A percentile compares a stretch with the other conserved stretches of the same genome.
Evolutionary conservation across 1,284 basidiomycete species (phyloP).

Genomic region (Macrocybe sp.): DNA sequence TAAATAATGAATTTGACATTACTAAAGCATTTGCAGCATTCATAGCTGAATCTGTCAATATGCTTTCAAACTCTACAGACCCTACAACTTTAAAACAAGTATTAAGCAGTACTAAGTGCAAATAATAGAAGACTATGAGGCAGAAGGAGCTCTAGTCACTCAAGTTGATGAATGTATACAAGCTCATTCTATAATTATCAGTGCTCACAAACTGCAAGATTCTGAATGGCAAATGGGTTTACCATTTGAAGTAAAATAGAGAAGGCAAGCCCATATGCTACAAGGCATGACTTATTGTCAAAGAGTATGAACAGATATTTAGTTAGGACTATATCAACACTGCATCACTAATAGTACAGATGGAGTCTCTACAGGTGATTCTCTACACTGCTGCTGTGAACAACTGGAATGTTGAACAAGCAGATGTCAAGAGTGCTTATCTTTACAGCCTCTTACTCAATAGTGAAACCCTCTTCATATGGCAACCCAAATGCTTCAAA

Average conservation of each 20-base stretch:
- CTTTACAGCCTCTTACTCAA: too few species aligned
- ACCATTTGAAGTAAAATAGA: constrained; percentile 12
- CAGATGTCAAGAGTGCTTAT: too few species aligned
- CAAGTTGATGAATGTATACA: constrained; percentile 16
- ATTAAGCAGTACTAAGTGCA: constrained; percentile 12
- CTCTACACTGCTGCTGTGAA: too few species aligned
- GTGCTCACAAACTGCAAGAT: constrained; percentile 14
- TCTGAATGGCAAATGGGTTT: constrained; percentile 17
- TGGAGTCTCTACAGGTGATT: too few species aligned
- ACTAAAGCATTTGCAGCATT: too few species aligned
- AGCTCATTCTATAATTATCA: constrained; percentile 7
- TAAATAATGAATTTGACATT: too few species aligned
- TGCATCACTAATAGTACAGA: too few species aligned
- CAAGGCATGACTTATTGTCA: constrained; percentile 23
- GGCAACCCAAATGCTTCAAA: too few species aligned
- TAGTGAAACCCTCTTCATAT: too few species aligned
- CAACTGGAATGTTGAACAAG: too few species aligned
- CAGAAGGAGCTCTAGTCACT: constrained; percentile 13
- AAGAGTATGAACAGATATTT: constrained; percentile 36
- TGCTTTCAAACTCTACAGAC: too few species aligned
- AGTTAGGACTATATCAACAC: constrained; percentile 29
- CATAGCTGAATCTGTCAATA: too few species aligned
- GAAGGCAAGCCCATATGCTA: constrained; percentile 9
- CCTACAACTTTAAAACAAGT: background rate
- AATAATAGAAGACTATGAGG: constrained; percentile 20